phyloP scores from a whole-genome alignment of 257 asterid species.

The Thymus mandschuricus region DNA sequence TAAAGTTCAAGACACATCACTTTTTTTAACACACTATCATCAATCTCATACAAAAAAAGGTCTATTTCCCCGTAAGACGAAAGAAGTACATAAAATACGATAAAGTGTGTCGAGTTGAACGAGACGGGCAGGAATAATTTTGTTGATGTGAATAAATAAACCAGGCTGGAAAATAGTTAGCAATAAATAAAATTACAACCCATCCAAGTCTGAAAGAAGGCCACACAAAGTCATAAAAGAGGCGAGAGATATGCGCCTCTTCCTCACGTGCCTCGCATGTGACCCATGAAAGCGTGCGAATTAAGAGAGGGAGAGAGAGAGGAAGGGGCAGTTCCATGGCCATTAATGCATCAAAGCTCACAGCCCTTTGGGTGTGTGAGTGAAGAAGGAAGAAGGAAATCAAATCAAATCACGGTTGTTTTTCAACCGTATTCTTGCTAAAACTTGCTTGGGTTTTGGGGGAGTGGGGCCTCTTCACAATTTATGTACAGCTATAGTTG shows the following conservation, averaged over 20 bases:
- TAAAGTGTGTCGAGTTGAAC: too few species aligned
- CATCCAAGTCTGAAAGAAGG: background rate
- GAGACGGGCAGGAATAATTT: too few species aligned
- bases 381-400: too few species aligned
- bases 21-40: too few species aligned
- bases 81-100: too few species aligned
- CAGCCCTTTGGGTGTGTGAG: conserved; percentile 16
- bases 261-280: conserved; percentile 55
- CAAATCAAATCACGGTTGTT: conserved; percentile 27
- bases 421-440: conserved; percentile 24
- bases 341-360: conserved; percentile 51
- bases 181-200: too few species aligned
- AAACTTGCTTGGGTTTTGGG: background rate
- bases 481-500: conserved; percentile 54
- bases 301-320: conserved; percentile 23
- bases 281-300: conserved; percentile 22
- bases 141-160: too few species aligned
- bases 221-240: conserved; percentile 1
- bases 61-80: too few species aligned
- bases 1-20: too few species aligned
- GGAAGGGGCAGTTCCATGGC: conserved; percentile 40
- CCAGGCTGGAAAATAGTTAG: too few species aligned
- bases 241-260: conserved; percentile 31
- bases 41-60: too few species aligned
- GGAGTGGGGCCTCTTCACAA: conserved; percentile 52